Conservation (phyloP, 371 early-diverging fungal species). For the Zopfochytrium polystomum region DNA sequence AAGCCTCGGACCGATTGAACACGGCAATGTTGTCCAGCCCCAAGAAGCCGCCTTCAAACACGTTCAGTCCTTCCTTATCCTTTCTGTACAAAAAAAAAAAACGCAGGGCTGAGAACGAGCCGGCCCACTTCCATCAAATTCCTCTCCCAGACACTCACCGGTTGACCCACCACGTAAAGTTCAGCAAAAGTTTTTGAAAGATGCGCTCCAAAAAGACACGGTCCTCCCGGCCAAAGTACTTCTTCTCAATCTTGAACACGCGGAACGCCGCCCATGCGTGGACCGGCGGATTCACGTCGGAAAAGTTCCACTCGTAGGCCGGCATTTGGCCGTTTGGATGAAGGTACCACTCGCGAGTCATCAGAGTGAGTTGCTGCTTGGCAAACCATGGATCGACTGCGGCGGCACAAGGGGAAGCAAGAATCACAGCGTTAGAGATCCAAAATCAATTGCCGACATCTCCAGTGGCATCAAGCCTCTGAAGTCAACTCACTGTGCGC, state of each 20-base stretch:
- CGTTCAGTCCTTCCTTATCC: constrained; percentile 43
- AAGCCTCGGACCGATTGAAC: constrained; percentile 48
- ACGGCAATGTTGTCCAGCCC: constrained; percentile 52
- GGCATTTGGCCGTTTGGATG: constrained; percentile 35
- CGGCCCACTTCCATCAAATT: too few relatives aligned
- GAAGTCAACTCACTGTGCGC: not conserved
- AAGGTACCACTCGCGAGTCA: constrained; percentile 34
- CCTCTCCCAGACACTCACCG: too few relatives aligned
- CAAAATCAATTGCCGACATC: not conserved
- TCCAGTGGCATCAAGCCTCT: not conserved
- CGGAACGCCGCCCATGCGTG: constrained; percentile 50
- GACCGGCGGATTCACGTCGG: constrained; percentile 48
- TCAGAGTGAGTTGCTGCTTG: constrained; percentile 25
- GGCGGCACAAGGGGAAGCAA: not conserved
- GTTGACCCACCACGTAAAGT: constrained; percentile 57
- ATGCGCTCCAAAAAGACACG: constrained; percentile 47
- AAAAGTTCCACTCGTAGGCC: constrained; percentile 52
- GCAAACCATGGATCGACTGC: constrained; percentile 35
- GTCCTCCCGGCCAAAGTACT: constrained; percentile 34
- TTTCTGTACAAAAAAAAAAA: too few relatives aligned
- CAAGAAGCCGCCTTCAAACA: constrained; percentile 47
- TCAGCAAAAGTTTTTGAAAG: constrained; percentile 50
- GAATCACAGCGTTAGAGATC: not conserved
- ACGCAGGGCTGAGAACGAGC: too few relatives aligned
- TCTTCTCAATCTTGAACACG: constrained; percentile 41